A percentile compares a stretch with the other conserved stretches of the same genome.
phyloP scores from a whole-genome alignment of 2,329 filamentous ascomycete species.

The Aureobasidium sp. region DNA sequence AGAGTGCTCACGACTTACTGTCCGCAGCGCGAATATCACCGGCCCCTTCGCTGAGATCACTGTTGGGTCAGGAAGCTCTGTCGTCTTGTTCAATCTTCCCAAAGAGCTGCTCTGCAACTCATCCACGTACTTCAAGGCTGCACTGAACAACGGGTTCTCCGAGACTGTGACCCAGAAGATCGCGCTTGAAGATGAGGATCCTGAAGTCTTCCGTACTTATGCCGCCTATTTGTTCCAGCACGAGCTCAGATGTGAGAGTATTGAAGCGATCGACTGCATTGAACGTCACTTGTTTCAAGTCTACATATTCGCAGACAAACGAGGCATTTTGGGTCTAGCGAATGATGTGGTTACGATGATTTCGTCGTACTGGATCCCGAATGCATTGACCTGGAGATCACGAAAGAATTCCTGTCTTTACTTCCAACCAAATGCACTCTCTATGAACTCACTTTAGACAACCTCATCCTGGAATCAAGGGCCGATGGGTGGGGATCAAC shows the following conservation, averaged over 20 bases:
- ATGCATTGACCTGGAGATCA: background rate
- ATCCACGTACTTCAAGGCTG: background rate
- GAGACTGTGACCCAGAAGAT: background rate
- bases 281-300: background rate
- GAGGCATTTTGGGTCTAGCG: background rate
- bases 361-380: background rate
- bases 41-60: background rate
- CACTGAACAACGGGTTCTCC: background rate
- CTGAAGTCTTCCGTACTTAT: background rate
- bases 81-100: background rate
- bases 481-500: accelerated
- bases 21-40: background rate
- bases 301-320: background rate
- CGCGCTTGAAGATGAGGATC: background rate
- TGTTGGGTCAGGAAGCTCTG: background rate
- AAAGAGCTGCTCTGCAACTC: background rate
- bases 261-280: background rate
- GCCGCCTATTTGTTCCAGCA: background rate
- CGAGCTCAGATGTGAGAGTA: background rate
- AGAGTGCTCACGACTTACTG: background rate
- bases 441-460: background rate
- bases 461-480: background rate
- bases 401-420: background rate
- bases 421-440: background rate
- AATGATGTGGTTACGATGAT: background rate